Evolutionary conservation across 2,329 filamentous ascomycete genomes (phyloP), one percentile per base, ranked within the genome.

Genomic region (Pseudogymnoascus sp.): DNA sequence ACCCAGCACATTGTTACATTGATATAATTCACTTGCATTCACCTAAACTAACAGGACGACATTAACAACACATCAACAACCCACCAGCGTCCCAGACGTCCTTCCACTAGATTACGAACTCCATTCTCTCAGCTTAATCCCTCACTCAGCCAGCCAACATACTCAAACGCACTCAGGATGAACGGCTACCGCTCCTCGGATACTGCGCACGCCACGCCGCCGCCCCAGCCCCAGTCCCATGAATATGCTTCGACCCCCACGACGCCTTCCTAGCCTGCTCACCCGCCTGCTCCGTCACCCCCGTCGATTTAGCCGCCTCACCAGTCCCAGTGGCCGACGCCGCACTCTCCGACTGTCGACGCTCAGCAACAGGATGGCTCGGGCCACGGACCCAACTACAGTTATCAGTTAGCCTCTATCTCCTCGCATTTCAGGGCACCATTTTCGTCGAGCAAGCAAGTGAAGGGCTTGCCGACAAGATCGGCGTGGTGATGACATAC

Each of bases 401-500:
- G 19, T 19, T 6, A 56, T 6, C 50, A 56, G 29, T 56, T 19
- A 56, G 26, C 16, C 14, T 31, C 47, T 19, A 13, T 7, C 29
- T 19, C 8, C 14, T 24, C 10, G 21, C 16, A 31, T 31, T 31
- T 6, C 29, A 10, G 29, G 29, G 4, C 24, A 26, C 24, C 5
- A 26, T 26, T 26, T 6, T 26, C 24, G 24, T 26, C 24, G 24
- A 26, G 24, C 24, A 26, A 3, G 24, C 24, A 26, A 26, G 24
- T 26, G 24, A 3, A 6, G 24, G 24, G 24, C 24, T 3, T 26
- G 24, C 26, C 26, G 3, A 16, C 26, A 2, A 8, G n/a, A 13
- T 53, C 6, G 47, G 10, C 2, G 4, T 11, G 8, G 11, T 59
- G 67, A 69, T 63, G 61, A 65, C 59, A 72, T 71, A 64, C 73